phyloP scores from a whole-genome alignment of 192 early-diverging fungal genomes.

The Kappamyces sp. region DNA sequence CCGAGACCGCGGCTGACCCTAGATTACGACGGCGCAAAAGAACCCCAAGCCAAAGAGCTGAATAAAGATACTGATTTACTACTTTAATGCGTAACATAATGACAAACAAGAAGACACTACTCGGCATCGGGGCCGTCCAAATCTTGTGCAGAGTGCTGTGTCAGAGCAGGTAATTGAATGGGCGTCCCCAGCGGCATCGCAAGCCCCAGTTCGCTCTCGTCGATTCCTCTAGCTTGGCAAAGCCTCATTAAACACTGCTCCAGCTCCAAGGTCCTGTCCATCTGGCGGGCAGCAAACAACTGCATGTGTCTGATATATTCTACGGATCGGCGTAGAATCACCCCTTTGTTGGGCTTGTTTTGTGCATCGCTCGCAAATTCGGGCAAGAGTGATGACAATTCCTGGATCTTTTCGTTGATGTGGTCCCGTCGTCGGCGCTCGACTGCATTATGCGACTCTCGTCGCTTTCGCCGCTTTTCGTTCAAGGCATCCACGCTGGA shows the following conservation, averaged over 20 bases:
- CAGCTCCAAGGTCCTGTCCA: conserved; percentile 63
- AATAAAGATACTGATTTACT: no score
- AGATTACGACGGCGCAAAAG: conserved; percentile 34
- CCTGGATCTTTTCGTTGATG: conserved; percentile 97
- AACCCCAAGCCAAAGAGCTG: no score
- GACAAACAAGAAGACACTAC: no score
- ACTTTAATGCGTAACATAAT: no score
- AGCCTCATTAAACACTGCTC: conserved; percentile 49
- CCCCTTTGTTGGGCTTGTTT: conserved; percentile 93
- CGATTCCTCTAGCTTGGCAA: conserved; percentile 36
- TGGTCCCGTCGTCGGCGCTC: conserved; percentile 93
- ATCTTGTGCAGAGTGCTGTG: background rate
- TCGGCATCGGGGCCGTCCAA: no score
- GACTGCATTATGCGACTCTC: conserved; percentile 97
- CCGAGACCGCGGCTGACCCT: no score
- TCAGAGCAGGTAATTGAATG: conserved; percentile 35
- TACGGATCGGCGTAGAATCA: conserved; percentile 88
- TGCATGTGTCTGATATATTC: conserved; percentile 87
- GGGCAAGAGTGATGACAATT: conserved; percentile 79
- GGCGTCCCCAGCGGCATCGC: conserved; percentile 41
- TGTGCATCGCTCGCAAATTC: conserved; percentile 61
- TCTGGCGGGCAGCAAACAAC: conserved; percentile 56
- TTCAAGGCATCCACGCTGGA: conserved; percentile 36
- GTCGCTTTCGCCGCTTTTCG: conserved; percentile 86
- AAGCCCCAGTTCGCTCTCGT: conserved; percentile 41